phyloP scores from a whole-genome alignment of 257 asterid genomes.

The Lantana camara region DNA sequence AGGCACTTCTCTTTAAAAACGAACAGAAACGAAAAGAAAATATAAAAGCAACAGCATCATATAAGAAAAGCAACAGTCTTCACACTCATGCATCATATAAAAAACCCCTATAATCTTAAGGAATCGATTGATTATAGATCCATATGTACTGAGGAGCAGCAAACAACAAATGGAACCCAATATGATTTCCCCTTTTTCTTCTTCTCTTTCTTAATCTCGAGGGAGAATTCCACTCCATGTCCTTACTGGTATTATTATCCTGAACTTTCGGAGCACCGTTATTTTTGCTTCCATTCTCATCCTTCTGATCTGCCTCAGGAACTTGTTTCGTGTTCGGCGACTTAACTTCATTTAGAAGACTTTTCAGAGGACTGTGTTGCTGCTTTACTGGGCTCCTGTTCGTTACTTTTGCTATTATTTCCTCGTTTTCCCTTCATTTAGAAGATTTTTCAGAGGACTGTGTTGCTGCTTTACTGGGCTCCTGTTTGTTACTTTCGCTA shows the following conservation, averaged over 20 bases:
- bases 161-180: conserved; percentile 87
- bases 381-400: conserved; percentile 77
- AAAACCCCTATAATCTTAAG: no score
- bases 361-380: conserved; percentile 61
- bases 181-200: conserved; percentile 61
- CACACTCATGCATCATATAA: not conserved
- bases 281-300: conserved; percentile 41
- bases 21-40: conserved; percentile 21
- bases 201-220: conserved; percentile 78
- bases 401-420: conserved; percentile 73
- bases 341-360: conserved; percentile 66
- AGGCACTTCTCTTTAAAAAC: conserved; percentile 10
- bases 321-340: conserved; percentile 52
- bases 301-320: conserved; percentile 38
- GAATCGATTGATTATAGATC: conserved; percentile 39
- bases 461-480: no score
- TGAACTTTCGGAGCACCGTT: conserved; percentile 30
- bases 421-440: no score
- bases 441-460: no score
- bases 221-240: conserved; percentile 81
- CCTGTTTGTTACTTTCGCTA: no score
- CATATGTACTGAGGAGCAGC: conserved; percentile 76
- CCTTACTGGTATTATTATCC: conserved; percentile 40
- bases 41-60: not conserved
- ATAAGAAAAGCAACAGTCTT: not conserved